Conservation (phyloP, 768 basidiomycete species). For the Mycena olivaceomarginata region DNA sequence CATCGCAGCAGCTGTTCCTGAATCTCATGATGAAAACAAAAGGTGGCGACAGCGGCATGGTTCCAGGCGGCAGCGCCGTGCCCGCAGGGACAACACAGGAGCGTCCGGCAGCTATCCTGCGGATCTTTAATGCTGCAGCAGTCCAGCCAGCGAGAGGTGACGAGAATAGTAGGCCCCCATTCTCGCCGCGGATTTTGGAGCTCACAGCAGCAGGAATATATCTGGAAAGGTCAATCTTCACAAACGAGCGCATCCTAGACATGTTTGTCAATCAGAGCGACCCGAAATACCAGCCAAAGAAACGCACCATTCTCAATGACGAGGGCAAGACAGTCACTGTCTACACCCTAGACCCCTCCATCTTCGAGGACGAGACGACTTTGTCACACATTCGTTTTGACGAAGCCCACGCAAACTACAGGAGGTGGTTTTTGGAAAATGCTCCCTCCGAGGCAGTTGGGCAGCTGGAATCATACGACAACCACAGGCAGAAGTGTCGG, state of each 20-base stretch:
- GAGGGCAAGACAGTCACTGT: neutral
- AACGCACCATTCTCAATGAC: neutral
- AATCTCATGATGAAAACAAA: neutral
- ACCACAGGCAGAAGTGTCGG: slow-evolving; percentile 11
- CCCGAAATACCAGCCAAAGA: neutral
- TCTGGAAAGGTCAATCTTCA: neutral
- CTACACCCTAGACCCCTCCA: neutral
- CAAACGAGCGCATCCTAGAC: neutral
- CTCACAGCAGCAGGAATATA: neutral
- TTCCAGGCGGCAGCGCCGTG: neutral
- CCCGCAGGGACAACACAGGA: neutral
- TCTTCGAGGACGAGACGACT: neutral
- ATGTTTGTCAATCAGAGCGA: neutral
- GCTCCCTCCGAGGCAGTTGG: neutral
- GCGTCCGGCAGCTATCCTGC: neutral
- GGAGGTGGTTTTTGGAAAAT: slow-evolving; percentile 13
- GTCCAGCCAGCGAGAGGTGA: neutral
- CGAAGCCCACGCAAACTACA: neutral
- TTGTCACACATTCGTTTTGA: neutral
- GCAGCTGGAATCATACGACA: slow-evolving; percentile 19
- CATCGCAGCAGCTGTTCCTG: neutral
- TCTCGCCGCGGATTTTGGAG: neutral
- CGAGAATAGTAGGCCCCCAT: neutral
- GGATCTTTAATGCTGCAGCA: neutral
- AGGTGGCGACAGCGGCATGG: neutral